These are phyloP conservation scores for Podosphaera fusca DNA, from an alignment of 2,329 filamentous ascomycete species.

Conservation along the genomic window DNA sequence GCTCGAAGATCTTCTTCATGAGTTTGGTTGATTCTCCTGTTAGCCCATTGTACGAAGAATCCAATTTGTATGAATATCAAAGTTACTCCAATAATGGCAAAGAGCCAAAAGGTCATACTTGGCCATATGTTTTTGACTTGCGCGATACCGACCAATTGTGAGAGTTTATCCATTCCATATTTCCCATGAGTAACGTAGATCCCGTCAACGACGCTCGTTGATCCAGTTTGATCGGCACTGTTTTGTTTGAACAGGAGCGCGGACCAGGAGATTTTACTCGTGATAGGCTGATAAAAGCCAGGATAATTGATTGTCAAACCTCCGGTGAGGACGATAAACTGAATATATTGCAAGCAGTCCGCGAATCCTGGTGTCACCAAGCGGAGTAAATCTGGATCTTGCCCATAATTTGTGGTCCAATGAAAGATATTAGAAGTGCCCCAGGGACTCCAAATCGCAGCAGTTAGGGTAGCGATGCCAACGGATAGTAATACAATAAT, in stretches of 20 bases:
- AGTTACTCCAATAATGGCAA: constrained; percentile 47
- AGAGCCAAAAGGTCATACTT: constrained; percentile 77
- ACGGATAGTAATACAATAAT: constrained; percentile 57
- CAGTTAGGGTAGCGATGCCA: constrained; percentile 59
- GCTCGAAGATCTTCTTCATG: constrained; percentile 69
- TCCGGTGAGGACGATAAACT: constrained; percentile 78
- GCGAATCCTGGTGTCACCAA: constrained; percentile 90
- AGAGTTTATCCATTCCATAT: constrained; percentile 59
- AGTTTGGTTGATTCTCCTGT: constrained; percentile 45
- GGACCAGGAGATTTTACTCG: constrained; percentile 77
- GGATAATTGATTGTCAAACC: constrained; percentile 72
- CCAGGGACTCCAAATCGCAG: constrained; percentile 82
- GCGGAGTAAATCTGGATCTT: constrained; percentile 74
- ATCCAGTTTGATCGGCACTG: constrained; percentile 43
- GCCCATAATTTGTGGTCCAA: constrained; percentile 95
- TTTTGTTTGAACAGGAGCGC: constrained; percentile 81
- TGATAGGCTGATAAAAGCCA: constrained; percentile 78
- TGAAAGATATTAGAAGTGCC: constrained; percentile 74
- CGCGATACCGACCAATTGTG: constrained; percentile 63
- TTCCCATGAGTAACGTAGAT: constrained; percentile 61
- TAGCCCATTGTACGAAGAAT: constrained; percentile 56
- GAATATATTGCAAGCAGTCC: constrained; percentile 90
- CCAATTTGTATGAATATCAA: constrained; percentile 50
- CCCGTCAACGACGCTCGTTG: constrained; percentile 51
- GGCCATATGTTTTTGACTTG: constrained; percentile 68